Base-by-base conservation (phyloP, 1,139 yeast genomes). In the Magnusiomyces tetraspermus region DNA sequence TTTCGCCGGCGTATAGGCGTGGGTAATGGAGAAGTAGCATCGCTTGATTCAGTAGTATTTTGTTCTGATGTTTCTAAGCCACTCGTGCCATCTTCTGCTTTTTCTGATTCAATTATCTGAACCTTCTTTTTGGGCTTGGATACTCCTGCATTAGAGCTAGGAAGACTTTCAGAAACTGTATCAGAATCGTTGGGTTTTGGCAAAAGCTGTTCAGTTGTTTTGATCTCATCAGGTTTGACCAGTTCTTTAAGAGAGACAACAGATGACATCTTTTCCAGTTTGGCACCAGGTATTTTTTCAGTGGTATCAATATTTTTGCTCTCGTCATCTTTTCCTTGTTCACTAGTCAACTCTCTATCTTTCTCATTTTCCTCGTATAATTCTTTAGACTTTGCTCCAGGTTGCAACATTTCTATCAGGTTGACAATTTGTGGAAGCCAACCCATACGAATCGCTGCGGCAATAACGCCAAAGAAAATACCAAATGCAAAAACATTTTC, bases 1-100 rank as follows among this genome's bases (percentile, higher is more conserved):
- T 86, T 89, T 24, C 97, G 74, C 63, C 78, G 83, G 67, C 73
- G 76, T 21, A 4, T 8, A 22, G 48, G n/a, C 24, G 45, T 24
- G 4, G 19, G 6, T 6, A n/a, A 11, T 42, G 30, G 42, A 3
- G 42, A 38, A 19, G 15, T 3, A 5, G 24, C n/a, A 10, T 38
- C 33, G 15, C 36, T 21, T 21, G 41, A 22, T 3, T 21, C 48
- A 6, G 41, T 17, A 10, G 41, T 21, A 2, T 48, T 41, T 5
- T 52, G 44, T 19, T 42, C 43, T 2, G 6, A 13, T 43, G 17
- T 19, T 43, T 24, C 22, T 10, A 33, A 23, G 11, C 22, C 46
- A 8, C 23, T 23, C 33, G 6, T 31, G 17, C 19, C 21, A 22
- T 5, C 46, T 48, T 52, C 5, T 30, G 21, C n/a, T 45, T 45